Conservation (phyloP, 257 asterid genomes). For the Fraxinus quadrangulata region DNA sequence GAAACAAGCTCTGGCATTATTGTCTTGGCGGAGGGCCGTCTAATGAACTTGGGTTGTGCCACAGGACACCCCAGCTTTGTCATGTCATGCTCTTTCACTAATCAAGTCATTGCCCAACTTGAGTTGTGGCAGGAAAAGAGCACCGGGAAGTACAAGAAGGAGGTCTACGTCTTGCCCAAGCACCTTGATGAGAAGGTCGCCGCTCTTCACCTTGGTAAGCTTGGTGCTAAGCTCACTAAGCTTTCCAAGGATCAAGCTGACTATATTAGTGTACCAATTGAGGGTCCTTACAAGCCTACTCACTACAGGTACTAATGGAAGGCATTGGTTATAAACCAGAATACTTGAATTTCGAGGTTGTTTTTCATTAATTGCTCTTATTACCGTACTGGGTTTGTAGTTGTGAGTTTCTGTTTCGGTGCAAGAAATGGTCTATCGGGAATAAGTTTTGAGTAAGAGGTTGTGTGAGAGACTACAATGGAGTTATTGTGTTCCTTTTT, state of each 20-base stretch:
- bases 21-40: slow-evolving; percentile 57
- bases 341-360: background rate
- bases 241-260: slow-evolving; percentile 53
- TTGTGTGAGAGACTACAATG: slow-evolving; percentile 16
- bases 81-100: slow-evolving; percentile 60
- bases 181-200: slow-evolving; percentile 65
- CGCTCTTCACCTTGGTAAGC: slow-evolving; percentile 49
- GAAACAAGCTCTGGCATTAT: slow-evolving; percentile 45
- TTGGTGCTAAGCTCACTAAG: slow-evolving; percentile 58
- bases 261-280: slow-evolving; percentile 44
- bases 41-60: slow-evolving; percentile 65
- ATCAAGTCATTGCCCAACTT: slow-evolving; percentile 59
- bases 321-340: background rate
- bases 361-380: background rate
- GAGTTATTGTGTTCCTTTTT: background rate
- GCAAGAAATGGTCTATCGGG: background rate
- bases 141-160: slow-evolving; percentile 54
- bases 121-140: slow-evolving; percentile 60
- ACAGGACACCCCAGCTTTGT: slow-evolving; percentile 65
- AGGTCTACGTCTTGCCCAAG: slow-evolving; percentile 61
- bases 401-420: background rate
- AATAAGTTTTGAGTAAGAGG: slow-evolving; percentile 11
- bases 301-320: slow-evolving; percentile 51
- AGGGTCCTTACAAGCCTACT: slow-evolving; percentile 62
- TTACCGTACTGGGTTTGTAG: background rate